Evolutionary conservation across 306 rosid species (phyloP).

Genomic region (Vigna hirtella): DNA sequence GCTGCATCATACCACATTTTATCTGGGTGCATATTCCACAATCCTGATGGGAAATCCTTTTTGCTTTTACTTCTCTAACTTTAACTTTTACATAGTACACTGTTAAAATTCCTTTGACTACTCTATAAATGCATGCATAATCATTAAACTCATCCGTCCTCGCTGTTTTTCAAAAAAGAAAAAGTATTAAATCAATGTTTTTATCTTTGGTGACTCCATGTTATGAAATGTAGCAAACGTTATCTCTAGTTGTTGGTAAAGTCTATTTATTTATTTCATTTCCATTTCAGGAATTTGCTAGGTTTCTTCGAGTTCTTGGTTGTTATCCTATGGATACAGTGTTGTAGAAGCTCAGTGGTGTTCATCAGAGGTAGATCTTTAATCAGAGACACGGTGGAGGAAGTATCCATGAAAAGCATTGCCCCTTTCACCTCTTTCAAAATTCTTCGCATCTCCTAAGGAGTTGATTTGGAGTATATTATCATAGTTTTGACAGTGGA

Average conservation of each 20-base stretch:
- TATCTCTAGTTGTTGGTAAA: conserved; percentile 20
- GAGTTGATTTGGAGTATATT: conserved; percentile 36
- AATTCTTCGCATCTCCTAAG: conserved; percentile 49
- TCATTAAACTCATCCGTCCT: background rate
- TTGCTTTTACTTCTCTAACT: background rate
- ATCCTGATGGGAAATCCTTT: conserved; percentile 5
- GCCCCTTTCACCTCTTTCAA: conserved; percentile 18
- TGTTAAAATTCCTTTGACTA: conserved; percentile 7
- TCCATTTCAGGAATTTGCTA: conserved; percentile 69
- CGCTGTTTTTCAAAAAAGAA: background rate
- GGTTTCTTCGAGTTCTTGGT: conserved; percentile 82
- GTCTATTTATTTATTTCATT: background rate
- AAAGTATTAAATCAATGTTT: background rate
- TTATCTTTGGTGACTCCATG: background rate
- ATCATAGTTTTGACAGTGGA: conserved; percentile 36
- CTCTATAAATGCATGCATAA: conserved; percentile 1
- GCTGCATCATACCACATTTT: too few relatives aligned
- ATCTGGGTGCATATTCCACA: background rate
- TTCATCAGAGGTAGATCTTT: conserved; percentile 39
- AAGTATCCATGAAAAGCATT: conserved; percentile 38
- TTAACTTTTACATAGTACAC: background rate
- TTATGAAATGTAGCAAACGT: background rate
- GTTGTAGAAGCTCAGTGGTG: conserved; percentile 46
- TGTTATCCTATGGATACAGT: conserved; percentile 64
- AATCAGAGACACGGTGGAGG: conserved; percentile 38